phyloP scores from a whole-genome alignment of 2,329 filamentous ascomycete genomes.

The Pyrenochaeta sp. region DNA sequence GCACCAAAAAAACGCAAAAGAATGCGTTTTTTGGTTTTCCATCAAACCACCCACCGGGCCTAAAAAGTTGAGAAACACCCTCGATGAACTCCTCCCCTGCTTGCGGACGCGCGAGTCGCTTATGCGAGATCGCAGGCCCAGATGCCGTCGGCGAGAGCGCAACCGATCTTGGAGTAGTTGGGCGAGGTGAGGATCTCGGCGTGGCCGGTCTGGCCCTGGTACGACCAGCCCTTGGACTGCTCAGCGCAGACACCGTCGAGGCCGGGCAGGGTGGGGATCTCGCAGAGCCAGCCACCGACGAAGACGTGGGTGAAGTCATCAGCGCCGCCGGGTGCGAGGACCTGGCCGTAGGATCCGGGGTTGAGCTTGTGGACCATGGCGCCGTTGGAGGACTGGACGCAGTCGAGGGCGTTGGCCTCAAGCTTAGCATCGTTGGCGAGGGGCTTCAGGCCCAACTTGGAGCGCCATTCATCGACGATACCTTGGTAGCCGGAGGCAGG shows the following conservation, averaged over 20 bases:
- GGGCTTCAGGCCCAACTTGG: conserved; percentile 31
- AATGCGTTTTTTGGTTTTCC: conserved; percentile 14
- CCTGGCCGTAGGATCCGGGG: conserved; percentile 37
- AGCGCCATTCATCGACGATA: conserved; percentile 36
- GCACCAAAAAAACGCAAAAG: too few species aligned
- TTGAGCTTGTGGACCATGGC: conserved; percentile 44
- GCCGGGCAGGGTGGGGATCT: conserved; percentile 34
- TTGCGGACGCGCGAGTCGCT: too few species aligned
- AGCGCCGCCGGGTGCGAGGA: conserved; percentile 34
- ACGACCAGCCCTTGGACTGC: conserved; percentile 35
- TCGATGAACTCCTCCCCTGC: too few species aligned
- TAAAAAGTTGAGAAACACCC: not conserved
- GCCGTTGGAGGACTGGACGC: conserved; percentile 32
- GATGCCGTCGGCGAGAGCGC: conserved; percentile 28
- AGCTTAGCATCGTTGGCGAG: conserved; percentile 29
- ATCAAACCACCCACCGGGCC: conserved; percentile 22
- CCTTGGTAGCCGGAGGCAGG: conserved; percentile 33
- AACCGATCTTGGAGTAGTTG: conserved; percentile 42
- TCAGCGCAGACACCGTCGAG: conserved; percentile 33
- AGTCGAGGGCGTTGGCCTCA: conserved; percentile 34
- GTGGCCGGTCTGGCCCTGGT: conserved; percentile 41
- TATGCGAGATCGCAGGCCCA: conserved; percentile 45
- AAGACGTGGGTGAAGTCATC: conserved; percentile 39
- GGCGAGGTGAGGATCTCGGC: conserved; percentile 37
- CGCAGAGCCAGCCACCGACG: conserved; percentile 47